These are phyloP conservation scores for Limonium bicolor DNA, from an alignment of 148 eudicot genomes.

Conservation along the genomic window DNA sequence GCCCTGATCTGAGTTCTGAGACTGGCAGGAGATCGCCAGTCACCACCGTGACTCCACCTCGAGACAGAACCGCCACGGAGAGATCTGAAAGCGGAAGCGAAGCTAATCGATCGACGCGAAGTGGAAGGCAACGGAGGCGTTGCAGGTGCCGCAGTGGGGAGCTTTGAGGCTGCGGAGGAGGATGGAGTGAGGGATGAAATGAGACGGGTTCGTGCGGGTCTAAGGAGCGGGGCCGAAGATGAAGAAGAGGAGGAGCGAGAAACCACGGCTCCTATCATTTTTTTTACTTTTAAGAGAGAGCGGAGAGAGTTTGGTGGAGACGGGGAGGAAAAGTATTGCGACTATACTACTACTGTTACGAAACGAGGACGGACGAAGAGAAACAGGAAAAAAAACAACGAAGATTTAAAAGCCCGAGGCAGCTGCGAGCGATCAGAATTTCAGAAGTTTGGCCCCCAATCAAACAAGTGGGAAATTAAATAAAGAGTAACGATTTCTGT, in stretches of 20 bases:
- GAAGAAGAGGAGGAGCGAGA: slow-evolving; percentile 9
- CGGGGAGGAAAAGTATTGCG: too few species aligned
- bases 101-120: slow-evolving; percentile 17
- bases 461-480: too few species aligned
- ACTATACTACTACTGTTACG: too few species aligned
- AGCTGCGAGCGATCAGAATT: too few species aligned
- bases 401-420: too few species aligned
- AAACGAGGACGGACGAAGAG: too few species aligned
- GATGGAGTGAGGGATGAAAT: slow-evolving; percentile 16
- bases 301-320: too few species aligned
- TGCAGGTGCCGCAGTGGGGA: slow-evolving; percentile 2
- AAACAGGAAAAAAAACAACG: too few species aligned
- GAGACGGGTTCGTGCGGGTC: slow-evolving; percentile 26
- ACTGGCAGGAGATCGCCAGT: slow-evolving; percentile 41
- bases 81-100: slow-evolving; percentile 28
- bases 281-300: too few species aligned
- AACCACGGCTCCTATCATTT: slow-evolving; percentile 11
- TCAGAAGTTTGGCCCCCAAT: too few species aligned
- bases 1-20: slow-evolving; percentile 47
- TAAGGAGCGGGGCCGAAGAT: slow-evolving; percentile 15
- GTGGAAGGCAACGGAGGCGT: slow-evolving; percentile 13
- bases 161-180: neutral
- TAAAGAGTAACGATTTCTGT: too few species aligned
- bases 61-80: slow-evolving; percentile 17
- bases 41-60: slow-evolving; percentile 54